A percentile compares a stretch with the other conserved stretches of the same genome.
Evolutionary conservation across 768 basidiomycete genomes (phyloP).

Genomic region (Suillus decipiens): DNA sequence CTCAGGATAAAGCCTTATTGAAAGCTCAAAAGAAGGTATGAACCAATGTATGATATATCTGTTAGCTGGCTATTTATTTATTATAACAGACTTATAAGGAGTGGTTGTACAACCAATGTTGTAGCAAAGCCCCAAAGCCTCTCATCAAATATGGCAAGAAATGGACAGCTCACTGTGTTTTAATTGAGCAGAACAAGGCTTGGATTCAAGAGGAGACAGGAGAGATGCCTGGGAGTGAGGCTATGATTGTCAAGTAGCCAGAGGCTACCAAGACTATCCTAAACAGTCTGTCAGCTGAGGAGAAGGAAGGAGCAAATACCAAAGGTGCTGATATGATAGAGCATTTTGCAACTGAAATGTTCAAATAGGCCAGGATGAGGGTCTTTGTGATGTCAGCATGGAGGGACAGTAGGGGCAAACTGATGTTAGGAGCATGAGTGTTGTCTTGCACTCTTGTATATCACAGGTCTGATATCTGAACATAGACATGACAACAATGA

Average conservation of each 20-base stretch:
- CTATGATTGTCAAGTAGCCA: not conserved
- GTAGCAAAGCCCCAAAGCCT: not conserved
- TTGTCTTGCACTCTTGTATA: too few relatives aligned
- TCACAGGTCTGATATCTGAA: too few relatives aligned
- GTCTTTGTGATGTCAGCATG: too few relatives aligned
- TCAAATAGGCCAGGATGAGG: not conserved
- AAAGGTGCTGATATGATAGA: not conserved
- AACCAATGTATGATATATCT: not conserved
- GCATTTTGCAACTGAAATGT: not conserved
- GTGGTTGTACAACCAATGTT: not conserved
- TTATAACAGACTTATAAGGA: not conserved
- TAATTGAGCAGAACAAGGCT: not conserved
- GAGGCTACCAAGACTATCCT: not conserved
- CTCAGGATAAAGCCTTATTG: not conserved
- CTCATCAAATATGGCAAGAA: not conserved
- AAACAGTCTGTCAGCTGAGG: not conserved
- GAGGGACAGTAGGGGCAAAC: too few relatives aligned
- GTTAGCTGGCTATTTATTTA: too few relatives aligned
- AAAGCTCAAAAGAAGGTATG: not conserved
- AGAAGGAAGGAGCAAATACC: not conserved
- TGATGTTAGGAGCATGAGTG: too few relatives aligned
- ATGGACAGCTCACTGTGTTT: not conserved
- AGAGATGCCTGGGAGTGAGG: not conserved
- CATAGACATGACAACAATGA: too few relatives aligned
- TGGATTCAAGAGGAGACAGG: not conserved